These are phyloP conservation scores for Salix koriyanagi DNA, from an alignment of 345 rosid genomes.

Conservation along the genomic window DNA sequence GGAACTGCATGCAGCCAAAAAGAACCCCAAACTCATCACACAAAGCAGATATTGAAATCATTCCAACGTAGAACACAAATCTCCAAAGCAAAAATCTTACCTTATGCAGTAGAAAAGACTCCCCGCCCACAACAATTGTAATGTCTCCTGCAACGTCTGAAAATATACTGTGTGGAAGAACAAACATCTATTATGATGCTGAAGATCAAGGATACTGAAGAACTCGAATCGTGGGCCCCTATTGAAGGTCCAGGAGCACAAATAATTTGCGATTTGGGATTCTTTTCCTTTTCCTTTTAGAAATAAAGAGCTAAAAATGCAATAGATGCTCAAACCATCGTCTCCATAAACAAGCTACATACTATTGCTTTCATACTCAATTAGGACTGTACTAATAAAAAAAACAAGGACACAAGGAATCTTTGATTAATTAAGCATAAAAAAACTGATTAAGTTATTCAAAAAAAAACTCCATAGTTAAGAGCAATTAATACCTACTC, in stretches of 20 bases:
- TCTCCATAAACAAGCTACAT: no score
- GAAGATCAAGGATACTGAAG: neutral
- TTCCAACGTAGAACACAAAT: neutral
- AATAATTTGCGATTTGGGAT: neutral
- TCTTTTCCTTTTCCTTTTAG: neutral
- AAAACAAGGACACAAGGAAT: neutral
- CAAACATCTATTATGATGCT: neutral
- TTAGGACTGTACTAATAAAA: neutral
- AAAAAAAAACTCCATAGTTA: neutral
- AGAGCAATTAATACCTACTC: neutral
- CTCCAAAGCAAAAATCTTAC: slow-evolving; percentile 29
- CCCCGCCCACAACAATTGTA: slow-evolving; percentile 66
- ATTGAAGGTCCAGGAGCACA: neutral
- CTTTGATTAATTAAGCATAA: no score
- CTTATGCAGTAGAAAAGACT: slow-evolving; percentile 84
- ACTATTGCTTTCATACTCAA: no score
- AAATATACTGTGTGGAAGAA: slow-evolving; percentile 54
- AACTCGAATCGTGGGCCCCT: neutral
- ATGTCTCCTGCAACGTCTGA: slow-evolving; percentile 89
- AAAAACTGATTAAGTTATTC: neutral
- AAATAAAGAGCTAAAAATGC: no score
- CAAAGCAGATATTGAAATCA: neutral
- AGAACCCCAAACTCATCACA: neutral
- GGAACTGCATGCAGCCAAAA: slow-evolving; percentile 54
- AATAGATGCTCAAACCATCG: no score